phyloP scores from a whole-genome alignment of 495 filamentous ascomycete species.

The Pyronema domesticum region DNA sequence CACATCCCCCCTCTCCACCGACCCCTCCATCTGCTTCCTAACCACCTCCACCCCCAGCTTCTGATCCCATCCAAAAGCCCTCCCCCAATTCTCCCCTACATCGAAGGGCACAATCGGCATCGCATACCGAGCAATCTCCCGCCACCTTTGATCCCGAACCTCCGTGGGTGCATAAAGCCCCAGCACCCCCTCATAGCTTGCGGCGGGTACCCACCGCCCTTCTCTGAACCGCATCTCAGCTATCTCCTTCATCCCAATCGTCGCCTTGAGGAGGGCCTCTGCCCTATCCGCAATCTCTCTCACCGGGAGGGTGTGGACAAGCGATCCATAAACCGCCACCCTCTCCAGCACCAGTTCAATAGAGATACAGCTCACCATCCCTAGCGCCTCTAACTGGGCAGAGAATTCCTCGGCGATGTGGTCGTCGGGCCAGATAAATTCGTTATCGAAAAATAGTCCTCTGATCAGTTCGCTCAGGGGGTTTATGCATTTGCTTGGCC shows the following conservation, averaged over 20 bases:
- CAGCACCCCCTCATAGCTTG: constrained; percentile 1
- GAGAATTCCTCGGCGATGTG: constrained; percentile 16
- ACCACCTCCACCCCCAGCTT: constrained; percentile 14
- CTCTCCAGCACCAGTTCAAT: constrained; percentile 10
- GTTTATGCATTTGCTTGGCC: constrained; percentile 10
- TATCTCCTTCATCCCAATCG: neutral
- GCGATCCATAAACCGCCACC: neutral
- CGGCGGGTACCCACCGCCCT: constrained; percentile 25
- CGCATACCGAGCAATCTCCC: constrained; percentile 17
- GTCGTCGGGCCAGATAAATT: constrained; percentile 22
- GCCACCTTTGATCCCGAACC: constrained; percentile 16
- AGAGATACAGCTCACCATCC: constrained; percentile 16
- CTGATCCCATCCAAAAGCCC: constrained; percentile 22
- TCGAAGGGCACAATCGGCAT: constrained; percentile 14
- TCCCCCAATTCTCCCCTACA: constrained; percentile 19
- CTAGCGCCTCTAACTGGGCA: constrained; percentile 11
- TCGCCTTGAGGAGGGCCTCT: constrained; percentile 7
- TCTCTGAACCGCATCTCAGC: neutral
- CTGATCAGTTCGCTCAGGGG: constrained; percentile 6
- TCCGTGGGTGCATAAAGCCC: constrained; percentile 10
- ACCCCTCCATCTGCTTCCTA: constrained; percentile 16
- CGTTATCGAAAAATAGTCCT: constrained; percentile 23
- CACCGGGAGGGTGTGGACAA: neutral
- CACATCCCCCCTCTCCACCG: constrained; percentile 11
- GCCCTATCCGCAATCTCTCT: constrained; percentile 13